Conservation (phyloP, 495 filamentous ascomycete genomes). For the Podospora australis region DNA sequence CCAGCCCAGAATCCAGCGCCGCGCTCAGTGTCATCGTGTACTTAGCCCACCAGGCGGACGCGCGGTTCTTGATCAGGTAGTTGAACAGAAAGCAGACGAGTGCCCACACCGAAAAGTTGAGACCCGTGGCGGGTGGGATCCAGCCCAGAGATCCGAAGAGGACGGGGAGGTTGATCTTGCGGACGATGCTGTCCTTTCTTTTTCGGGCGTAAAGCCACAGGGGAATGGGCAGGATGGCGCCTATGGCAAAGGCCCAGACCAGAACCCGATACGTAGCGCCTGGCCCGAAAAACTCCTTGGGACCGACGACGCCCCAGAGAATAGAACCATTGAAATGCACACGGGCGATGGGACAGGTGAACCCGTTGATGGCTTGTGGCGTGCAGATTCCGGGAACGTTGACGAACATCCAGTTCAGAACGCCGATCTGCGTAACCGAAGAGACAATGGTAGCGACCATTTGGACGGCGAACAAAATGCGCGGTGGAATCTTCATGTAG, state of each 20-base stretch:
- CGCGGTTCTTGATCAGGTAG: conserved; percentile 59
- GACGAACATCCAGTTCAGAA: conserved; percentile 84
- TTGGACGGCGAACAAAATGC: conserved; percentile 71
- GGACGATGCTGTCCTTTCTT: conserved; percentile 43
- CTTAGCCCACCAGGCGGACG: conserved; percentile 72
- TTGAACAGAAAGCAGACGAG: conserved; percentile 80
- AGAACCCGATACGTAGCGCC: conserved; percentile 62
- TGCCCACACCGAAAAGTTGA: conserved; percentile 79
- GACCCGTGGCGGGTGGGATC: conserved; percentile 80
- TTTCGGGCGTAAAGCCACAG: conserved; percentile 57
- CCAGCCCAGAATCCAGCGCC: conserved; percentile 73
- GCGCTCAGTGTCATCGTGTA: conserved; percentile 85
- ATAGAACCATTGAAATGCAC: conserved; percentile 89
- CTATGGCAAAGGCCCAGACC: conserved; percentile 72
- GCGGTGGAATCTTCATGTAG: conserved; percentile 90
- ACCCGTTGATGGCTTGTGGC: conserved; percentile 69
- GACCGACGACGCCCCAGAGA: conserved; percentile 83
- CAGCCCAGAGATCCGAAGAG: conserved; percentile 67
- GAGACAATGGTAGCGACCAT: conserved; percentile 74
- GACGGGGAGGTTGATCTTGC: conserved; percentile 65
- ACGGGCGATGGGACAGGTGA: conserved; percentile 79
- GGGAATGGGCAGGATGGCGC: conserved; percentile 60
- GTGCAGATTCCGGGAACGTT: conserved; percentile 75
- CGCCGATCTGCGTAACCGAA: conserved; percentile 71
- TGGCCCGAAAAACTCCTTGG: conserved; percentile 67